Conservation (phyloP, 805 yeast species). For the Dipodascopsis uninucleata region DNA sequence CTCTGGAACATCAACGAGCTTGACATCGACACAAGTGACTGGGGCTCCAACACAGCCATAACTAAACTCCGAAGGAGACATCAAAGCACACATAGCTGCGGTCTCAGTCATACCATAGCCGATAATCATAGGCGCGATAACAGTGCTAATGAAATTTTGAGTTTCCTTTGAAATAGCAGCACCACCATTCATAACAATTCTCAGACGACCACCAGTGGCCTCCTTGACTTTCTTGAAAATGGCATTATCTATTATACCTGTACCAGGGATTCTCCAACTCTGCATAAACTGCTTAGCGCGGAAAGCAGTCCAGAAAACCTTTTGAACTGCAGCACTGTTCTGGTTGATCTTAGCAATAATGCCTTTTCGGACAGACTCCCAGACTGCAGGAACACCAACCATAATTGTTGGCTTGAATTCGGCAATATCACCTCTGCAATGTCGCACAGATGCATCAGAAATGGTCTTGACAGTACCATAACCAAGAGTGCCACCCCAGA, state of each 20-base stretch:
- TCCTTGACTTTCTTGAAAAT: constrained; percentile 84
- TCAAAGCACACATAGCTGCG: constrained; percentile 77
- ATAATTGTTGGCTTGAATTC: constrained; percentile 86
- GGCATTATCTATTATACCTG: constrained; percentile 59
- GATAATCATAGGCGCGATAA: constrained; percentile 79
- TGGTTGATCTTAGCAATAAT: constrained; percentile 69
- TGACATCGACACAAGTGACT: constrained; percentile 77
- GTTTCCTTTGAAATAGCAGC: constrained; percentile 81
- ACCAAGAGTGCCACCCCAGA: constrained; percentile 89
- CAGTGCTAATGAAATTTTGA: constrained; percentile 65
- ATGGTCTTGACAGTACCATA: constrained; percentile 91
- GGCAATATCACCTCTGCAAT: constrained; percentile 83
- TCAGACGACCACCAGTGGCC: constrained; percentile 90
- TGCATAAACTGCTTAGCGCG: constrained; percentile 64
- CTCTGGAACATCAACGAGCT: constrained; percentile 85
- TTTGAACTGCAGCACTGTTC: constrained; percentile 64
- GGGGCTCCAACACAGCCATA: constrained; percentile 78
- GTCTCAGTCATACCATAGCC: constrained; percentile 98
- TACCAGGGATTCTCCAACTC: constrained; percentile 70
- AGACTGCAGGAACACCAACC: constrained; percentile 99
- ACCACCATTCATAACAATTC: constrained; percentile 80
- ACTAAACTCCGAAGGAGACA: constrained; percentile 63
- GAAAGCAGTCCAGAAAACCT: constrained; percentile 84
- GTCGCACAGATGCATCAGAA: constrained; percentile 72
- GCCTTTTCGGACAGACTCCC: constrained; percentile 95